Evolutionary conservation across 2,329 filamentous ascomycete species (phyloP), one percentile per base, ranked within the genome.

Genomic region (Trichophyton verrucosum): DNA sequence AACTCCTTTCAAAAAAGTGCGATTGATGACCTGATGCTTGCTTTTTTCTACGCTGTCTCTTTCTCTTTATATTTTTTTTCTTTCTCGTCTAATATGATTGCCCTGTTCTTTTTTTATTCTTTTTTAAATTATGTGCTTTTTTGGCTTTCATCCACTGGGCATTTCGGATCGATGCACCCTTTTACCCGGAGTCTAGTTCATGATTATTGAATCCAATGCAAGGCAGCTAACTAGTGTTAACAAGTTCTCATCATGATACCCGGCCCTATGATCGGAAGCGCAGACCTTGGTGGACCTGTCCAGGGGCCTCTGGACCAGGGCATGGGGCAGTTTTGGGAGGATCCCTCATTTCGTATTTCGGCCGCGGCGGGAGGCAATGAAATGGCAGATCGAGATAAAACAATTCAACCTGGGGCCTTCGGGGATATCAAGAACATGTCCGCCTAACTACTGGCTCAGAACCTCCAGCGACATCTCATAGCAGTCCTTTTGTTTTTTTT

Each of bases 21-120:
- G 20, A 53, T 47, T 24, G 49, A n/a, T 55, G 15, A 46, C 40
- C 56, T 57, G n/a, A 17, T 58, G 56, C 15, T 58, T 58, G 56
- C 56, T 58, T 58, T 46, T 58, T 58, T 8, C 40, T 24, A 42
- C n/a, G 11, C 36, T 22, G 56, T 58, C 30, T 58, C 15, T 20
- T 7, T 42, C 6, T 58, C 30, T 58, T 3, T 44, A 3, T 42
- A 1, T 42, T 33, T 42, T 44, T 20, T 38, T n/a, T 40, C 0
- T 22, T 15, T 22, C 24, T 22, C 27, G 27, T 30, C 27, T 30
- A 7, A 30, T 20, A 11, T 47, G 13, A 20, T 46, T 46, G 33
- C 33, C 33, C 33, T 44, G 40, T 20, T 30, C 9, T 44, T 24
- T 13, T 13, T n/a, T 38, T n/a, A 9, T 4, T 24, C 24, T 24